Base-by-base conservation (phyloP, 345 rosid species). In the Erysimum cheiranthoides region DNA sequence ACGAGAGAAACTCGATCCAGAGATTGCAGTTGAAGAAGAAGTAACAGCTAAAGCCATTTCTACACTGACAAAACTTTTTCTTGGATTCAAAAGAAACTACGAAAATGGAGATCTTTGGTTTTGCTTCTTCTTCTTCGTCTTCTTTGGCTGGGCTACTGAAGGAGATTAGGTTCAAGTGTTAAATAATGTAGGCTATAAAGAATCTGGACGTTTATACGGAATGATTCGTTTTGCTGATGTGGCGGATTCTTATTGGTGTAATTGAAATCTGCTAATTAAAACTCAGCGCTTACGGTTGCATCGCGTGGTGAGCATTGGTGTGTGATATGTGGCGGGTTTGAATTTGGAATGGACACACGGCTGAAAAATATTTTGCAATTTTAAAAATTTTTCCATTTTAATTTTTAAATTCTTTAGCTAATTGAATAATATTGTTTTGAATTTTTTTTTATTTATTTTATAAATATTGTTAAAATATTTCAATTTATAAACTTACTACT, bases 41-140 rank as follows among this genome's bases (percentile, higher is more conserved):
- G 90, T 47, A 42, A 85, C 81, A 81, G 87, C 84, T 18, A 84
- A 79, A 12, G 96, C 90, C 93, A 88, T 87, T 18, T 58, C 57
- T 18, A 10, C 5, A 17, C 13, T 6, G 38, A 39, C 0, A 34
- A 54, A 68, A 56, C 2, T 53, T 31, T 56, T 49, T 63, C 14
- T 25, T 1, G 0, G 38, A 61, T 17, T 38, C 25, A 12, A 39
- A 47, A 25, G 34, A 46, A 40, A 13, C n/a, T 40, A 40, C 27
- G 30, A 46, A 16, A 46, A 36, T 2, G 21, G 14, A n/a, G 68
- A 10, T 8, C 49, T 59, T 61, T 51, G 31, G 46, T 18, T 60
- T 36, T 10, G n/a, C 5, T 60, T 60, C 16, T 7, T 47, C 59
- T 11, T 21, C 32, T 54, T 36, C 46, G 4, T 38, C 46, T 2